A percentile compares a stretch with the other conserved stretches of the same genome.
Conservation (phyloP, 352 stramenopile species). For the Phytopythium cucurbitacearum region DNA sequence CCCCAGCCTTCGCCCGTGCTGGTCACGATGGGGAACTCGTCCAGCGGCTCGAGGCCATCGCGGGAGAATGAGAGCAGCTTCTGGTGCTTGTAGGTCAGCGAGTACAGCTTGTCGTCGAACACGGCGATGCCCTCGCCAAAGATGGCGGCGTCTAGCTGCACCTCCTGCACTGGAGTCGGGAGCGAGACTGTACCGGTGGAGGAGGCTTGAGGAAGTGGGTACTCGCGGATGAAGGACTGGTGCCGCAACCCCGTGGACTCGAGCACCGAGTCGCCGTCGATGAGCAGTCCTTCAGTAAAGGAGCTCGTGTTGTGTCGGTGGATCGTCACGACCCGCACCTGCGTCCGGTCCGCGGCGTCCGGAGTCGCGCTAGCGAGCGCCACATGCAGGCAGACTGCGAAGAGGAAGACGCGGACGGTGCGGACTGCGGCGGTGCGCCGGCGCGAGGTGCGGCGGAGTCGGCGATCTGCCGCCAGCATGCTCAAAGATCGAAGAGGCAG, state of each 20-base stretch:
- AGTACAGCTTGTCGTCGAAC: conserved; percentile 69
- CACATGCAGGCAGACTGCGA: too few relatives aligned
- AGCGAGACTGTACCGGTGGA: conserved; percentile 7
- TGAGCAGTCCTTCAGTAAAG: conserved; percentile 76
- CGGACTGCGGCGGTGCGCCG: too few relatives aligned
- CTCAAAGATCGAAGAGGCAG: too few relatives aligned
- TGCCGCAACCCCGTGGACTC: conserved; percentile 71
- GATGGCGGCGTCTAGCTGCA: conserved; percentile 43
- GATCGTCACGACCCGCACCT: conserved; percentile 53
- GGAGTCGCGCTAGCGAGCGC: conserved; percentile 4
- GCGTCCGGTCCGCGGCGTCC: conserved; percentile 14
- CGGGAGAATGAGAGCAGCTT: conserved; percentile 60
- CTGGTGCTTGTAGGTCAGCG: conserved; percentile 79
- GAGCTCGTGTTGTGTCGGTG: conserved; percentile 58
- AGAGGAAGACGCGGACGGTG: too few relatives aligned
- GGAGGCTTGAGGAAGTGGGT: conserved; percentile 18
- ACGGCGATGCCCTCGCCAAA: conserved; percentile 82
- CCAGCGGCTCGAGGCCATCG: conserved; percentile 44
- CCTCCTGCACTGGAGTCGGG: conserved; percentile 30
- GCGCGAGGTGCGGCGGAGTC: too few relatives aligned
- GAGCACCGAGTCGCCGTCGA: conserved; percentile 53
- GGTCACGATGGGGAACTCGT: conserved; percentile 56
- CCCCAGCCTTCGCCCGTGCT: conserved; percentile 87
- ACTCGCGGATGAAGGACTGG: conserved; percentile 72
- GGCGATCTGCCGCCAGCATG: too few relatives aligned